A percentile compares a stretch with the other conserved stretches of the same genome.
Evolutionary conservation across 176 grass and related monocot species (phyloP).

Genomic region (Oryza meyeriana): DNA sequence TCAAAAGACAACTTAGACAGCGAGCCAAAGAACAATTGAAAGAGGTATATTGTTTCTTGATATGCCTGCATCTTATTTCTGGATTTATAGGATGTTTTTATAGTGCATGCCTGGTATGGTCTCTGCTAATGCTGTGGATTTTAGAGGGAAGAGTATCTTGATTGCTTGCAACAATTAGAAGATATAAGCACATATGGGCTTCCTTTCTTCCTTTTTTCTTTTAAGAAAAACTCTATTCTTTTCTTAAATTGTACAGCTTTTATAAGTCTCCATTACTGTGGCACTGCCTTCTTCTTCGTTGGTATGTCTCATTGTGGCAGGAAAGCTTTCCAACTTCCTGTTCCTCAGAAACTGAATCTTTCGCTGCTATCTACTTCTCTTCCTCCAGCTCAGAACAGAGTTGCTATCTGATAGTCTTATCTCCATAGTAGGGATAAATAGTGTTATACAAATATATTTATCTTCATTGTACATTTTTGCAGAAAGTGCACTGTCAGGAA

Average conservation of each 20-base stretch:
- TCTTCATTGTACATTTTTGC: conserved; percentile 23
- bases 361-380: background rate
- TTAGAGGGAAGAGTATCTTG: background rate
- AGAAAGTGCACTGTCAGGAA: conserved; percentile 42
- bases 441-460: conserved; percentile 26
- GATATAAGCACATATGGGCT: conserved; percentile 13
- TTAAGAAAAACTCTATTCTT: background rate
- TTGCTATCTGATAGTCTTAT: background rate
- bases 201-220: background rate
- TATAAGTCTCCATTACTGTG: background rate
- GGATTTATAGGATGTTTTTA: conserved; percentile 11
- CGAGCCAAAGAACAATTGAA: conserved; percentile 29
- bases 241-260: background rate
- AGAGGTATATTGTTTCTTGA: conserved; percentile 50
- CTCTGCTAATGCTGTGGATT: background rate
- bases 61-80: conserved; percentile 14
- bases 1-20: conserved; percentile 42
- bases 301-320: background rate
- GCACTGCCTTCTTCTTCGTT: background rate
- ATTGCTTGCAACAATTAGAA: background rate
- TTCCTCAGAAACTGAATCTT: background rate
- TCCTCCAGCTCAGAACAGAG: background rate
- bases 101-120: background rate
- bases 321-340: background rate
- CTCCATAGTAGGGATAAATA: conserved; percentile 1